Conservation (phyloP, 2,329 filamentous ascomycete species). For the Xylariaceae sp. region DNA sequence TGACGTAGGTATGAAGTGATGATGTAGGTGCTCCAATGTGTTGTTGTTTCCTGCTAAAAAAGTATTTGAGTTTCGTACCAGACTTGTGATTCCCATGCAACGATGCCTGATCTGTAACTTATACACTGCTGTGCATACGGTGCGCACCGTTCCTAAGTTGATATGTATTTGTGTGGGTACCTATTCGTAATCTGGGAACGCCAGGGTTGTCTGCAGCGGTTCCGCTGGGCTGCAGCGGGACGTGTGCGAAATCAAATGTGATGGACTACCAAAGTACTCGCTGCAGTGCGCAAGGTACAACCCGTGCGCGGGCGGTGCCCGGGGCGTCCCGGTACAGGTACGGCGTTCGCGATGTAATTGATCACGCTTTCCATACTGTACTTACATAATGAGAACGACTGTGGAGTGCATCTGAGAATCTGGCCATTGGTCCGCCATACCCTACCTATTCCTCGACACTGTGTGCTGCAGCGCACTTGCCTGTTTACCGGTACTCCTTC, state of each 20-base stretch:
- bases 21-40: too few species aligned
- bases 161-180: background rate
- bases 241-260: slow-evolving; percentile 18
- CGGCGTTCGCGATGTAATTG: too few species aligned
- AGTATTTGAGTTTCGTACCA: background rate
- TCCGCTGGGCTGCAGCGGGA: slow-evolving; percentile 20
- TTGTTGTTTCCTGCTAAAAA: background rate
- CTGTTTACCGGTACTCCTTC: background rate
- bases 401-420: too few species aligned
- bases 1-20: background rate
- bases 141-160: background rate
- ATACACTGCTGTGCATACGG: background rate
- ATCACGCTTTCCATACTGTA: too few species aligned
- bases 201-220: slow-evolving; percentile 9
- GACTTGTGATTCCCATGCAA: slow-evolving; percentile 14
- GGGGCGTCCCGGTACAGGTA: too few species aligned
- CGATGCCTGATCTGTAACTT: slow-evolving; percentile 15
- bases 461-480: too few species aligned
- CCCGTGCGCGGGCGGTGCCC: too few species aligned
- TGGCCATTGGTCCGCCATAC: too few species aligned
- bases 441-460: too few species aligned
- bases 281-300: too few species aligned
- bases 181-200: background rate
- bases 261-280: background rate
- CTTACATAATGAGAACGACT: too few species aligned